Evolutionary conservation across 306 rosid species (phyloP), one percentile per base, ranked within the genome.

Genomic region (Argentina anserina): DNA sequence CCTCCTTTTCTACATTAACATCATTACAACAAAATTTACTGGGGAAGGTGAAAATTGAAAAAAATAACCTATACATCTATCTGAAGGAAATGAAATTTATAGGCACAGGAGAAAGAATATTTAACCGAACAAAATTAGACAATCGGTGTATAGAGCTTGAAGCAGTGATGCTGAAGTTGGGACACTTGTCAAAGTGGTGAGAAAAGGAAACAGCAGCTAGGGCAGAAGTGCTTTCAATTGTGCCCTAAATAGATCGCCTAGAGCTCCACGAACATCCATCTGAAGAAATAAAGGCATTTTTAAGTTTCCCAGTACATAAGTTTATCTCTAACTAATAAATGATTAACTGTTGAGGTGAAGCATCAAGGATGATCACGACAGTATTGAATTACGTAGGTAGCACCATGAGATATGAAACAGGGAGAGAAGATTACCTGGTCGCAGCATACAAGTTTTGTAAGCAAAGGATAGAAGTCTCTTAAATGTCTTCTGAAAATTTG

Each of bases 221-320:
- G 97, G 93, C 78, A 92, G 79, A 46, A 92, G 97, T 73, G 97
- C 87, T 87, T 95, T 95, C 79, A 95, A 43, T 69, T 95, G 99
- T 41, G 92, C 89, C 85, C 81, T 87, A 84, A 92, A 92, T 63
- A 95, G 86, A 83, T 95, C 97, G 46, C 92, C 99, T 34, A 95
- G 97, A 39, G 96, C 93, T 78, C 96, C 97, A 37, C 99, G 97
- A 72, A 95, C 79, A 70, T 95, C 97, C 92, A 95, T 92, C 99
- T 95, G 91, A 79, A 79, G 65, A 82, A 76, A 82, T 9, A 80
- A 67, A 74, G 70, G 63, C 33, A 17, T 69, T 7, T 3, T 66
- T 58, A 46, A 70, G 64, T 65, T 52, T 64, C 23, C 36, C 73
- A 58, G 11, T 20, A 45, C 76, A 53, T 53, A 29, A 33, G 29